These are phyloP conservation scores for Populus euphratica DNA, from an alignment of 345 rosid genomes.

Conservation along the genomic window DNA sequence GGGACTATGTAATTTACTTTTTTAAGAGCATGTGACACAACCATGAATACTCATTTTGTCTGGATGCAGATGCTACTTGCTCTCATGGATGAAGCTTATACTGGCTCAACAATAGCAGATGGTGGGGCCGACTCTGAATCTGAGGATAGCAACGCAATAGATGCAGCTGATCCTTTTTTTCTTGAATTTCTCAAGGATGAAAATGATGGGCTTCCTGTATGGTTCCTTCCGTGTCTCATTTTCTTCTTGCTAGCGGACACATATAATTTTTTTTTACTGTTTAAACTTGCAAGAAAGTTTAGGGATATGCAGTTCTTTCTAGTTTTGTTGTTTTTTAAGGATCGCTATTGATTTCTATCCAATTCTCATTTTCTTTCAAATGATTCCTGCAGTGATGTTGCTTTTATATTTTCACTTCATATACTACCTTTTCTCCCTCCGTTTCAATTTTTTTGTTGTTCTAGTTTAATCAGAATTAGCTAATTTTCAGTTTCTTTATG, in stretches of 20 bases:
- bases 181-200: conserved; percentile 98
- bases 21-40: conserved; percentile 11
- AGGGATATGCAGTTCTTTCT: background rate
- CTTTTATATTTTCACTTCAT: background rate
- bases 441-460: background rate
- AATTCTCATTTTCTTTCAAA: background rate
- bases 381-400: background rate
- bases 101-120: conserved; percentile 90
- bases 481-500: too few species aligned
- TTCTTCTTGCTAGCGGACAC: background rate
- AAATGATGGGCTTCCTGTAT: conserved; percentile 93
- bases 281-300: background rate
- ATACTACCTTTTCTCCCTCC: too few species aligned
- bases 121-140: conserved; percentile 92
- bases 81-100: conserved; percentile 99
- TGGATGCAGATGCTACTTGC: conserved; percentile 84
- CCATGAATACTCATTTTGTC: conserved; percentile 13
- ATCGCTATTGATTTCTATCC: background rate
- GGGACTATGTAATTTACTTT: conserved; percentile 8
- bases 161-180: conserved; percentile 81
- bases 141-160: conserved; percentile 75
- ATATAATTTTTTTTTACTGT: background rate
- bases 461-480: background rate
- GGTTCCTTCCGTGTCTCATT: conserved; percentile 18
- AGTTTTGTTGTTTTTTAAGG: too few species aligned